Conservation (phyloP, 1,139 yeast species). For the Entelexis paramagnoliae region DNA sequence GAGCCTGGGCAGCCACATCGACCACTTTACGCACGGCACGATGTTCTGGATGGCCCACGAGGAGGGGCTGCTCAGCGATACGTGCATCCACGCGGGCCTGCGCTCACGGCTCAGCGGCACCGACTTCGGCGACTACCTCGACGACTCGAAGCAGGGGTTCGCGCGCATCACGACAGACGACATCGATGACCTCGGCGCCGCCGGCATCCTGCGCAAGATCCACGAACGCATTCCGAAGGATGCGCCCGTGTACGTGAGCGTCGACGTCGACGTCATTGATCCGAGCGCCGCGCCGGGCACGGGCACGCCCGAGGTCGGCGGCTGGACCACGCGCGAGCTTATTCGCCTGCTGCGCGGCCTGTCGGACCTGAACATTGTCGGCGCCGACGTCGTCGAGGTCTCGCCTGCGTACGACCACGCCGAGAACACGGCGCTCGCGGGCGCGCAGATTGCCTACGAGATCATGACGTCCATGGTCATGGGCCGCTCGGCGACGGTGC, state of each 20-base stretch:
- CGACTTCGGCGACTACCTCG: conserved; percentile 47
- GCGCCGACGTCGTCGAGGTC: conserved; percentile 73
- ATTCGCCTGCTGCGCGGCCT: conserved; percentile 50
- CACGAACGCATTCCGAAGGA: conserved; percentile 40
- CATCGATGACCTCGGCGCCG: conserved; percentile 41
- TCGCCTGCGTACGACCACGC: conserved; percentile 62
- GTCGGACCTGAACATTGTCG: conserved; percentile 53
- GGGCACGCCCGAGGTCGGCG: conserved; percentile 77
- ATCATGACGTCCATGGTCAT: conserved; percentile 64
- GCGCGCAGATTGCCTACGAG: conserved; percentile 66
- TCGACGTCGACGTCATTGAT: conserved; percentile 72
- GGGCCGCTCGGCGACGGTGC: conserved; percentile 26
- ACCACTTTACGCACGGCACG: conserved; percentile 63
- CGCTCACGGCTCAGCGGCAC: conserved; percentile 57
- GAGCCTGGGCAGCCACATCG: conserved; percentile 37
- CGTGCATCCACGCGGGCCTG: conserved; percentile 61
- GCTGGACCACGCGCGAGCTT: conserved; percentile 68
- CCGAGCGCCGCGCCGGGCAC: conserved; percentile 77
- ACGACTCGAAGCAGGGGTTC: conserved; percentile 57
- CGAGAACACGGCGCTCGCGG: conserved; percentile 65
- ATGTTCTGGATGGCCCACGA: conserved; percentile 70
- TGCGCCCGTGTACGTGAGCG: conserved; percentile 58
- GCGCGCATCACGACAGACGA: conserved; percentile 58
- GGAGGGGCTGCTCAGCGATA: conserved; percentile 50
- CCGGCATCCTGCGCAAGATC: conserved; percentile 45